A percentile compares a stretch with the other conserved stretches of the same genome.
Conservation (phyloP, 75 land plant species). For the Selaginella tamariscina region DNA sequence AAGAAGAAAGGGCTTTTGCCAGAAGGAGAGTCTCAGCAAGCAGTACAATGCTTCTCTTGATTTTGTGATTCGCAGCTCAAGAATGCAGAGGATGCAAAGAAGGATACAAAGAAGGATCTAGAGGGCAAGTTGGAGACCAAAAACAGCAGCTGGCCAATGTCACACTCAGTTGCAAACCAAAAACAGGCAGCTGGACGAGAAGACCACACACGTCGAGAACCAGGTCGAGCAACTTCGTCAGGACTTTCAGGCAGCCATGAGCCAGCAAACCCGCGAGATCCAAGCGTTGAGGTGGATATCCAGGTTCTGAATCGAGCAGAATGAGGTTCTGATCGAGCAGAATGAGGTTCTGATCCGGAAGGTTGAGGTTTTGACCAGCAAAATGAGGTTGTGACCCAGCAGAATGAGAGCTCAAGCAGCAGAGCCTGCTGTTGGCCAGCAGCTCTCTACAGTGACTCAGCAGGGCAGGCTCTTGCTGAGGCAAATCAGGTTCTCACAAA, state of each 20-base stretch:
- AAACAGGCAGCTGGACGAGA: neutral
- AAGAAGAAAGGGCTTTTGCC: neutral
- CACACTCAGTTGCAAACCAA: neutral
- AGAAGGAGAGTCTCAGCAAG: conserved; percentile 3
- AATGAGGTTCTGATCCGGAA: conserved; percentile 1
- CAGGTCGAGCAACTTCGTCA: conserved; percentile 1
- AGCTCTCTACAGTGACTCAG: conserved; percentile 1
- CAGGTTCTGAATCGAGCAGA: neutral
- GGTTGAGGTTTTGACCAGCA: neutral
- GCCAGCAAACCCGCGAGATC: conserved; percentile 4
- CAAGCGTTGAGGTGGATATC: neutral
- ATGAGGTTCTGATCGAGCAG: neutral
- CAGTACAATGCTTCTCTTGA: conserved; percentile 3
- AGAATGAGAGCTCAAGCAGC: conserved; percentile 3
- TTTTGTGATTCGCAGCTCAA: conserved; percentile 1
- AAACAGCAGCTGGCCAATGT: conserved; percentile 4
- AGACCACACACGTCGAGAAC: conserved; percentile 3
- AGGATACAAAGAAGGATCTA: neutral
- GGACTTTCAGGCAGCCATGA: conserved; percentile 1
- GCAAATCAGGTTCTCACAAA: conserved; percentile 3
- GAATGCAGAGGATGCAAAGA: conserved; percentile 1
- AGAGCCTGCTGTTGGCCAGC: neutral
- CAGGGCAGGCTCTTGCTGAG: conserved; percentile 1
- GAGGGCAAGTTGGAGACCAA: conserved; percentile 1
- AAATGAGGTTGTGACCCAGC: neutral